Base-by-base conservation (phyloP, 1,139 yeast species). In the Suhomyces yuchorum region DNA sequence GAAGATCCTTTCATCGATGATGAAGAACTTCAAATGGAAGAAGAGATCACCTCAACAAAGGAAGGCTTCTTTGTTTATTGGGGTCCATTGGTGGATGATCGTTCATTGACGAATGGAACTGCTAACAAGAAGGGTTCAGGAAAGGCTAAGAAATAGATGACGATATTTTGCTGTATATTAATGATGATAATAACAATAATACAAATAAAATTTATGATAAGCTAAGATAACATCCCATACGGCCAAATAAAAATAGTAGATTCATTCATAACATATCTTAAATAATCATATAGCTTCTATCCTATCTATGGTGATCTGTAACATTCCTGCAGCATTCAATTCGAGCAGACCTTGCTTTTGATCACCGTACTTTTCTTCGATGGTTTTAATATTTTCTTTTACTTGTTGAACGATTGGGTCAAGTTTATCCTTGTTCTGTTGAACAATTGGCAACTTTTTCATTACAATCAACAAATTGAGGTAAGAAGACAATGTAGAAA, bases 1-100 rank as follows among this genome's bases (percentile, higher is more conserved):
- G 85, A 88, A 52, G 99, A 95, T 67, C 99, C 99, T 1, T 95
- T 95, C 61, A 93, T 95, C 52, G 99, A 95, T 68, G 99, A 95
- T 65, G 81, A 88, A 23, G 99, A 93, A 67, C 73, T 91, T 59
- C 81, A 84, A 52, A 88, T 95, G 88, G 98, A 93, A 65, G 97
- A 92, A 63, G 95, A 88, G 57, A 84, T 96, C 8, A 93, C 95
- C 2, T 83, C 95, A 1, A 91, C 97, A 0, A 87, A 88, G 56
- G 98, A 93, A 61, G 99, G 99, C 2, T 95, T 93, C 65, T 95
- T 93, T 60, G 97, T 95, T 0, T 95, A 85, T 65, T 89, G 92
- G 75, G 99, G 99, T 0, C 96, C 97, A 4, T 73, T 95, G 52
- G 84, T 87, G 28, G 93, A 87, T 49, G 95, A 87, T 54, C 55